Percentiles rank a stretch among this genome's conserved stretches.
Conservation (phyloP, 345 rosid species). For the Syzygium aromaticum region DNA sequence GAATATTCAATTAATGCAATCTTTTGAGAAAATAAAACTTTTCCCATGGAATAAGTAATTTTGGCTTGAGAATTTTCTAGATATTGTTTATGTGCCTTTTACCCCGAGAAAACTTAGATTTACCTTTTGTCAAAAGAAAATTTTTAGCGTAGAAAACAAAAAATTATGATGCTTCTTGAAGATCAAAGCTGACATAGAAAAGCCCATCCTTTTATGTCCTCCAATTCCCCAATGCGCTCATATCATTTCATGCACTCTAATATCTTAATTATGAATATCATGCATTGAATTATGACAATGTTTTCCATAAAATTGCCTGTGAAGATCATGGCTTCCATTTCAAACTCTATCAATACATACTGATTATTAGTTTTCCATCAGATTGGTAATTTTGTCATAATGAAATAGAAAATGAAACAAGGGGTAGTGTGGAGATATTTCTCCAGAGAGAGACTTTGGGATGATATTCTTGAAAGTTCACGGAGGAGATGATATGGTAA, state of each 20-base stretch:
- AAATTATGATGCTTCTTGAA: not conserved
- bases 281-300: not conserved
- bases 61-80: not conserved
- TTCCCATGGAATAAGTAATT: not conserved
- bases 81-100: not conserved
- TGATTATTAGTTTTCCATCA: not conserved
- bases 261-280: not conserved
- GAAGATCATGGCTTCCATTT: not conserved
- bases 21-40: not conserved
- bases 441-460: not conserved
- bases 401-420: not conserved
- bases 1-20: not conserved
- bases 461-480: not conserved
- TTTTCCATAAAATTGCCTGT: not conserved
- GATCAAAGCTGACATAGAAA: not conserved
- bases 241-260: not conserved
- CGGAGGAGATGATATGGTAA: not conserved
- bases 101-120: not conserved
- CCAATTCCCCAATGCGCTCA: not conserved
- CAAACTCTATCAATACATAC: not conserved
- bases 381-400: not conserved
- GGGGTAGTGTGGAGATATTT: not conserved
- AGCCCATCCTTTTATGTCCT: not conserved
- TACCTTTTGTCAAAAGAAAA: not conserved
- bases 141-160: not conserved